Conservation (phyloP, 2,329 filamentous ascomycete species). For the Fusarium odoratissimum region DNA sequence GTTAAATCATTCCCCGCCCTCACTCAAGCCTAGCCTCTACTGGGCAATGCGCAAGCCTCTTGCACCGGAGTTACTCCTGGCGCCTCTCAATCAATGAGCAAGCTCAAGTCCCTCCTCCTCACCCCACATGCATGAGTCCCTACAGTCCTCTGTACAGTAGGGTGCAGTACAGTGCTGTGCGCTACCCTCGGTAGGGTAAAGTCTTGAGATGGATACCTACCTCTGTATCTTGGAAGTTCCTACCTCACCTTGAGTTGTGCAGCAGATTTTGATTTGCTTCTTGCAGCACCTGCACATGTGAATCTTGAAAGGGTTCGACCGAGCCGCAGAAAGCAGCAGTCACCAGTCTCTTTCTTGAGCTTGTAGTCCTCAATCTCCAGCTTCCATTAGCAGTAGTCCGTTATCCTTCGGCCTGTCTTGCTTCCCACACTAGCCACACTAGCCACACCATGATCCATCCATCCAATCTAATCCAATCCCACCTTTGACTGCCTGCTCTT, state of each 20-base stretch:
- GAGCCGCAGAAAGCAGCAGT: constrained; percentile 23
- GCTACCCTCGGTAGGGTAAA: constrained; percentile 13
- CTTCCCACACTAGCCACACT: neutral
- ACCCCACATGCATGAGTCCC: constrained; percentile 5
- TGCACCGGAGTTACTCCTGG: constrained; percentile 19
- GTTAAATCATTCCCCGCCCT: neutral
- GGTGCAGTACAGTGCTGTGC: neutral
- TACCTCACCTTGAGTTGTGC: neutral
- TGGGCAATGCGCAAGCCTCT: neutral
- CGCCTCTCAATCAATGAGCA: neutral
- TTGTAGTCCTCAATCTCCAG: neutral
- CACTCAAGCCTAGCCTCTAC: neutral
- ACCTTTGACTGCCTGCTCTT: constrained; percentile 1
- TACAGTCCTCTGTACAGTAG: neutral
- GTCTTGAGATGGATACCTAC: neutral
- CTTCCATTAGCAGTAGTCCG: neutral
- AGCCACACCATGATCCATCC: constrained; percentile 7
- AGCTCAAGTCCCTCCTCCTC: neutral
- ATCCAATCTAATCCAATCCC: constrained; percentile 6
- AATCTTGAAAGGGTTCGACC: constrained; percentile 17
- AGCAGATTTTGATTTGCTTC: neutral
- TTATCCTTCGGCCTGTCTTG: constrained; percentile 9
- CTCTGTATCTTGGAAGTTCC: neutral
- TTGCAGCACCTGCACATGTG: constrained; percentile 1
- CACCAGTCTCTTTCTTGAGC: neutral